These are phyloP conservation scores for Erodium trifolium DNA, from an alignment of 441 rosid species.

Conservation along the genomic window DNA sequence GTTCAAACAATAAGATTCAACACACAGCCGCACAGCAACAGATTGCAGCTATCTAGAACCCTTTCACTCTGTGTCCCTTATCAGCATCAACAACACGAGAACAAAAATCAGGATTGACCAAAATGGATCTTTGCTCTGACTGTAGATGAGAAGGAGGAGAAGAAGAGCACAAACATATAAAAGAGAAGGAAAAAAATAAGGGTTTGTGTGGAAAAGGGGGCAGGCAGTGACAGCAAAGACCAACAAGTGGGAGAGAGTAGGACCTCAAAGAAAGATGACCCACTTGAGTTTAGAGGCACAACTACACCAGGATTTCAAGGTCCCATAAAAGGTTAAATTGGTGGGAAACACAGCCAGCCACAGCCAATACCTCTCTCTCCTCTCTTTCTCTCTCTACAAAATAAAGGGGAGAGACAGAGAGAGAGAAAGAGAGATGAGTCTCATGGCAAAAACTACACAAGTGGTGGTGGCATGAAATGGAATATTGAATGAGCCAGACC, in stretches of 20 bases:
- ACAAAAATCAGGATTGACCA: conserved; percentile 13
- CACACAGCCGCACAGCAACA: not conserved
- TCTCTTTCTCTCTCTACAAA: not conserved
- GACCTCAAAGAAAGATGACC: conserved; percentile 36
- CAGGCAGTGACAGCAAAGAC: conserved; percentile 19
- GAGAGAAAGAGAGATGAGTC: not conserved
- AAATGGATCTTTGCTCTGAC: conserved; percentile 27
- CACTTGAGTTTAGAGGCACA: conserved; percentile 32
- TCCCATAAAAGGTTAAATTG: conserved; percentile 31
- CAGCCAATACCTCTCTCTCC: not conserved
- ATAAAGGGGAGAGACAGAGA: not conserved
- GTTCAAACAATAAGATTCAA: not conserved
- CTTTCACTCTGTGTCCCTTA: conserved; percentile 9
- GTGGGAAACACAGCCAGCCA: conserved; percentile 25
- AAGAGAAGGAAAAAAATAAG: conserved; percentile 21
- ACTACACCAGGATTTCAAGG: conserved; percentile 27
- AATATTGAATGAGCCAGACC: conserved; percentile 2
- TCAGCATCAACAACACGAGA: conserved; percentile 14
- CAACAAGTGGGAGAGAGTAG: conserved; percentile 41
- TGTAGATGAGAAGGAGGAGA: not conserved
- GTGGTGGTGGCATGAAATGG: conserved; percentile 7
- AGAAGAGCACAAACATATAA: conserved; percentile 13
- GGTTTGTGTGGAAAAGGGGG: conserved; percentile 11
- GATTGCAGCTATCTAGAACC: conserved; percentile 9
- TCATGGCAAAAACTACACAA: not conserved